Evolutionary conservation across 331 rosid species (phyloP).

Genomic region (Quercus phellos): DNA sequence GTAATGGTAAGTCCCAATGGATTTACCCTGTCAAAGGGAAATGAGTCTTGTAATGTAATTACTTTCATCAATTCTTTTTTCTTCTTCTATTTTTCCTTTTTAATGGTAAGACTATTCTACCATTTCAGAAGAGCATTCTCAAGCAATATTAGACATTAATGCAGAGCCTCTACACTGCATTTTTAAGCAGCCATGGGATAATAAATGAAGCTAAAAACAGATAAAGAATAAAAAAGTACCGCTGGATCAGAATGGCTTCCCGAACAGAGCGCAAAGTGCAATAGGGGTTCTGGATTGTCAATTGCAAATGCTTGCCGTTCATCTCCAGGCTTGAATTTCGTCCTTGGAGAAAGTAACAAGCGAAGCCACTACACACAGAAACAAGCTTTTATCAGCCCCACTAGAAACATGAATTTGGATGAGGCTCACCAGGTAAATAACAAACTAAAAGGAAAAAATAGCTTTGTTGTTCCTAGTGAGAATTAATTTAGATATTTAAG

Average conservation of each 20-base stretch:
- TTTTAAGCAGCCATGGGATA: neutral
- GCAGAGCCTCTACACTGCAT: neutral
- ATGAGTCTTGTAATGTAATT: neutral
- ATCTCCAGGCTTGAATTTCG: slow-evolving; percentile 68
- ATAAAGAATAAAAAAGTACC: slow-evolving; percentile 39
- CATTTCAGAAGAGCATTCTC: neutral
- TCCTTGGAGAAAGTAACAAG: slow-evolving; percentile 56
- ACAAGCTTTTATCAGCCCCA: slow-evolving; percentile 6
- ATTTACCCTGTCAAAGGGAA: neutral
- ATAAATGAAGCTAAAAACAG: neutral
- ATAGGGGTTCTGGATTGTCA: slow-evolving; percentile 72
- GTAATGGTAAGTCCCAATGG: neutral
- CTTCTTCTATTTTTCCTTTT: neutral
- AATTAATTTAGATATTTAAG: neutral
- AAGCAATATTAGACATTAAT: neutral
- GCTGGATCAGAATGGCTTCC: slow-evolving; percentile 99
- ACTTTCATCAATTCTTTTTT: neutral
- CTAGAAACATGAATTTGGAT: neutral
- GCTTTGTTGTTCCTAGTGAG: neutral
- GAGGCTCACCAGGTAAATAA: neutral
- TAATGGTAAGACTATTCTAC: neutral
- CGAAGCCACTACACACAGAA: slow-evolving; percentile 77
- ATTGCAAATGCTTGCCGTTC: slow-evolving; percentile 59
- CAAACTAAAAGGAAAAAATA: neutral
- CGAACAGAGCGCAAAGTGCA: slow-evolving; percentile 83